Base-by-base conservation (phyloP, 176 grass and related monocot species). In the Saccharum officinarum region DNA sequence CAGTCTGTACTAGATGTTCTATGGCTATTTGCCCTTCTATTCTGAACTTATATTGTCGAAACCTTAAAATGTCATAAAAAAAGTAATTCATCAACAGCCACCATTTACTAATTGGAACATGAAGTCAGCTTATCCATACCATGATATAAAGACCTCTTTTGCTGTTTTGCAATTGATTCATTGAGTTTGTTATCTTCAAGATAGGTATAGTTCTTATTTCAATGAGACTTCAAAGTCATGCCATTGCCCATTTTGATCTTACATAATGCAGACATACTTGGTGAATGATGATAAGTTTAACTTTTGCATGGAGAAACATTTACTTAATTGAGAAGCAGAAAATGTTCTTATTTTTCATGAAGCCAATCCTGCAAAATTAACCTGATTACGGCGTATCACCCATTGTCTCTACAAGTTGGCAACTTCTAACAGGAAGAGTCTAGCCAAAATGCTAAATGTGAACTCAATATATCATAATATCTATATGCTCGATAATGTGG, bases 381-480 rank as follows among this genome's bases (percentile, higher is more conserved):
- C 28, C 28, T 37, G 30, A 68, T 47, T 25, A 50, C 6, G 42
- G 11, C 1, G 18, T 69, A 55, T 47, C 31, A 23, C 34, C 2
- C 6, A 18, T 67, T 81, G 31, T 39, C 5, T 70, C 17, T 13
- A 22, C 77, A 50, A 49, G 2, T 37, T 78, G 3, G 1, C 34
- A 84, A 42, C 73, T 73, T 84, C 7, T 37, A 68, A 44, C 7
- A 60, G 7, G 20, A 40, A 73, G 16, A 83, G 38, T 37, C 12
- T 66, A 36, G 33, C 52, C 68, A 72, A 16, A 73, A 60, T 81
- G 20, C 49, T 67, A 80, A 80, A 34, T 67, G 9, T 71, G 50
- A 74, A 15, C 52, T 15, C 44, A 46, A 46, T 46, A 46, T 14
- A 46, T 14, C 2, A 3, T 46, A 40, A 39, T 39, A 60, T 60